phyloP scores from a whole-genome alignment of 495 filamentous ascomycete species.

The Aspergillus mulundensis region DNA sequence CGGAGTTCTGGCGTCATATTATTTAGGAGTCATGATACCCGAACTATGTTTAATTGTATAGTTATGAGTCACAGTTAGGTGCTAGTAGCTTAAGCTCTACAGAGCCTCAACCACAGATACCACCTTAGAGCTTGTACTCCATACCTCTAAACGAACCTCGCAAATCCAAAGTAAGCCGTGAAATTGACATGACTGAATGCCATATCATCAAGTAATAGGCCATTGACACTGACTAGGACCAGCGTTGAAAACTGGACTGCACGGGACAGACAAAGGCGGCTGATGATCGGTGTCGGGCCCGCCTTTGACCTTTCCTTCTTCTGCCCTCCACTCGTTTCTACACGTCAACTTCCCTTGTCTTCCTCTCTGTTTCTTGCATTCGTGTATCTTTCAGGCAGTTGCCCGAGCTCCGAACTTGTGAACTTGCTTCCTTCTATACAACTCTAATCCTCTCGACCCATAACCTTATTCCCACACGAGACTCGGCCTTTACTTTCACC shows the following conservation, averaged over 20 bases:
- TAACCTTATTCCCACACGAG: neutral
- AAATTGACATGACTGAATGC: neutral
- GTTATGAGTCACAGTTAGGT: neutral
- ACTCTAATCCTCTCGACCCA: neutral
- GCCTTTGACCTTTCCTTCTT: slow-evolving; percentile 22
- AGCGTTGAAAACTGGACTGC: slow-evolving; percentile 8
- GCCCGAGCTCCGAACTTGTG: neutral
- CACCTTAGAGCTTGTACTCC: neutral
- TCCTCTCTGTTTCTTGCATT: slow-evolving; percentile 12
- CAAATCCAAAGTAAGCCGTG: too few relatives aligned
- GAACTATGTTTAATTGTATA: neutral
- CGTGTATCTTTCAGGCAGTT: neutral
- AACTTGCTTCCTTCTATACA: neutral
- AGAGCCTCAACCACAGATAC: neutral
- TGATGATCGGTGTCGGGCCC: slow-evolving; percentile 38
- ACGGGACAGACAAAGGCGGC: slow-evolving; percentile 23
- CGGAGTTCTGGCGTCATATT: neutral
- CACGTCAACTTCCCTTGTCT: slow-evolving; percentile 9
- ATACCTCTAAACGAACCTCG: neutral
- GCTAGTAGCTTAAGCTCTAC: neutral
- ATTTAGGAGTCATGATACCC: neutral
- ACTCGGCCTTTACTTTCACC: slow-evolving; percentile 14
- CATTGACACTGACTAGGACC: neutral
- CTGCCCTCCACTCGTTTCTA: slow-evolving; percentile 14
- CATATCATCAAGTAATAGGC: neutral